These are phyloP conservation scores for Orbilia brochopaga DNA, from an alignment of 2,329 filamentous ascomycete genomes.

Conservation along the genomic window DNA sequence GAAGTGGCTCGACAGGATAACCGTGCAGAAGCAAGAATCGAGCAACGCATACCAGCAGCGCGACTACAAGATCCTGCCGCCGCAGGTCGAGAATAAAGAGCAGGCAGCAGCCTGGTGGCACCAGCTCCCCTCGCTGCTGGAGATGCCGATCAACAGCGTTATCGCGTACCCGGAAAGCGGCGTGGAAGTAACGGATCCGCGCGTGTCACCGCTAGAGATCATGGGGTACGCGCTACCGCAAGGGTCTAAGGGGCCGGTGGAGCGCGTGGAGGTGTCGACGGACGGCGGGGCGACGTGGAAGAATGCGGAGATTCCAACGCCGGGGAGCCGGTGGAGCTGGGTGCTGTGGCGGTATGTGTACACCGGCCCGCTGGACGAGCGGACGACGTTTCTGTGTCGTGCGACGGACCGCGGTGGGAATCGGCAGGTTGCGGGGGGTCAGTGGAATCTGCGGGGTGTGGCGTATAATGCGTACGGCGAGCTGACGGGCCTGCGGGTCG, in stretches of 20 bases:
- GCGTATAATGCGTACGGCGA: conserved; percentile 68
- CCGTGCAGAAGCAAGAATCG: conserved; percentile 70
- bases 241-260: conserved; percentile 80
- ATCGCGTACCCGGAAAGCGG: conserved; percentile 62
- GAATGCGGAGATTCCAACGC: conserved; percentile 63
- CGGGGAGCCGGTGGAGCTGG: conserved; percentile 64
- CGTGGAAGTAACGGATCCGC: conserved; percentile 58
- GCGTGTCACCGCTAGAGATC: conserved; percentile 17
- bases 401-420: conserved; percentile 65
- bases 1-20: conserved; percentile 86
- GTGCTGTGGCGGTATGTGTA: conserved; percentile 63
- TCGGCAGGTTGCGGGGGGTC: conserved; percentile 59
- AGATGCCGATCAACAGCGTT: conserved; percentile 66
- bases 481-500: conserved; percentile 61
- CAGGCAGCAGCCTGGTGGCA: conserved; percentile 65
- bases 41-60: conserved; percentile 66
- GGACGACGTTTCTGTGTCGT: conserved; percentile 62
- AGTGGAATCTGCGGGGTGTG: conserved; percentile 68
- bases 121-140: conserved; percentile 62
- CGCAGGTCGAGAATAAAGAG: conserved; percentile 61
- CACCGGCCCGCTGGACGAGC: conserved; percentile 58
- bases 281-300: conserved; percentile 82
- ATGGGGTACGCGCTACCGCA: conserved; percentile 76
- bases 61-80: conserved; percentile 68
- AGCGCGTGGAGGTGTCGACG: conserved; percentile 79